phyloP scores from a whole-genome alignment of 306 rosid species.

The Cucurbita argyrosperma region DNA sequence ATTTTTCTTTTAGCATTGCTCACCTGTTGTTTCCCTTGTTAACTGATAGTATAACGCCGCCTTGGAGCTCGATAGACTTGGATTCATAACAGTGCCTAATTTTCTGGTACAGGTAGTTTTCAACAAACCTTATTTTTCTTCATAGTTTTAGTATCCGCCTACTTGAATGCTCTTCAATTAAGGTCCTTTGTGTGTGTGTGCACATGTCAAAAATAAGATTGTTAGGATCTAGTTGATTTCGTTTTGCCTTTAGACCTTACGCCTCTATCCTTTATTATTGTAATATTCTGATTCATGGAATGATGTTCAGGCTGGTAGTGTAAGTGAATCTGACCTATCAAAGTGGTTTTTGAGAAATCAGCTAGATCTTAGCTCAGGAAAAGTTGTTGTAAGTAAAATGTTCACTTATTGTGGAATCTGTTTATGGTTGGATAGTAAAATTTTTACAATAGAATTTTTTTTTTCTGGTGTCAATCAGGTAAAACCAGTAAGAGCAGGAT shows the following conservation, averaged over 20 bases:
- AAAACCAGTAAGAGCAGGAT: slow-evolving; percentile 88
- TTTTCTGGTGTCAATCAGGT: slow-evolving; percentile 29
- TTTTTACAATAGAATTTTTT: slow-evolving; percentile 1
- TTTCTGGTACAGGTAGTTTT: slow-evolving; percentile 58
- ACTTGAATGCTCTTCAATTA: not conserved
- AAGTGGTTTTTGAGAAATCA: slow-evolving; percentile 60
- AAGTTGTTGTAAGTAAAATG: slow-evolving; percentile 74
- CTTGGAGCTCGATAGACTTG: slow-evolving; percentile 51
- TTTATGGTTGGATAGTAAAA: slow-evolving; percentile 4
- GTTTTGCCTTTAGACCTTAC: not conserved
- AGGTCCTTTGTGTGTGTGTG: not conserved
- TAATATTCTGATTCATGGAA: slow-evolving; percentile 15
- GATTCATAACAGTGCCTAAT: slow-evolving; percentile 59
- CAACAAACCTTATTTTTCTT: not conserved
- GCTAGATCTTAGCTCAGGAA: slow-evolving; percentile 52
- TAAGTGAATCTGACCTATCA: slow-evolving; percentile 40
- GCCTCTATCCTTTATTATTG: not conserved
- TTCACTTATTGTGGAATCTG: not conserved
- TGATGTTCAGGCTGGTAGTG: slow-evolving; percentile 42
- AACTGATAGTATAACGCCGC: slow-evolving; percentile 77
- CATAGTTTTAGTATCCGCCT: not conserved
- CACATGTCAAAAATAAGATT: not conserved
- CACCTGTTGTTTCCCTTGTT: slow-evolving; percentile 9
- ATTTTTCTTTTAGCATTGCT: not conserved
- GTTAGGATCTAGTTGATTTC: not conserved